Evolutionary conservation across 129 eudicot species (phyloP).

Genomic region (Glebionis coronaria): DNA sequence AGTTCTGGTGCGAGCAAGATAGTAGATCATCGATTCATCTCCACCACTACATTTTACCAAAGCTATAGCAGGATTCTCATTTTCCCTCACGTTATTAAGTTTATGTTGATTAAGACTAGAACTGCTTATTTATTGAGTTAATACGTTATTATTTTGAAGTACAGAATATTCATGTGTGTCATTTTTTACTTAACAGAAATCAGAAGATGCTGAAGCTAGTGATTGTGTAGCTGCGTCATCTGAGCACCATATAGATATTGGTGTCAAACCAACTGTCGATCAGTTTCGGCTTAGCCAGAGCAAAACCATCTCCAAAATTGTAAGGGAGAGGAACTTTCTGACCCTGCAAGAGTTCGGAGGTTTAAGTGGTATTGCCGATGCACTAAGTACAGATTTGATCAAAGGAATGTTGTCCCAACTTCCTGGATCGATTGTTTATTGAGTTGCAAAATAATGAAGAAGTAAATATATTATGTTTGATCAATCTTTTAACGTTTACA

Average conservation of each 20-base stretch:
- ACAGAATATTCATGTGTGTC: background rate
- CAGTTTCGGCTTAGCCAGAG: conserved; percentile 11
- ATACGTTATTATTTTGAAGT: background rate
- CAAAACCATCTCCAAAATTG: conserved; percentile 30
- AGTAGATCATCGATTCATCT: too few relatives aligned
- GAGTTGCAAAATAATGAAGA: too few relatives aligned
- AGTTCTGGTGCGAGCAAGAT: too few relatives aligned
- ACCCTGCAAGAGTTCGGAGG: conserved; percentile 26
- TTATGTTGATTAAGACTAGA: too few relatives aligned
- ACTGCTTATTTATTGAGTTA: background rate
- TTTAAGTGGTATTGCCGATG: conserved; percentile 21
- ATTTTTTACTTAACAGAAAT: background rate
- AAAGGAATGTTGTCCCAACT: too few relatives aligned
- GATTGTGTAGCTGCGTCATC: background rate
- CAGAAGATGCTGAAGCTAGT: conserved; percentile 9
- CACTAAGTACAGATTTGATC: conserved; percentile 32
- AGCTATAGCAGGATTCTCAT: too few relatives aligned
- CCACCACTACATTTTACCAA: too few relatives aligned
- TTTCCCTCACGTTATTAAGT: too few relatives aligned
- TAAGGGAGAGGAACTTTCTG: conserved; percentile 13
- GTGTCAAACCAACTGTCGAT: too few relatives aligned
- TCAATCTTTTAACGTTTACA: too few relatives aligned
- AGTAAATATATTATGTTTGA: too few relatives aligned
- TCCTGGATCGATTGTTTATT: too few relatives aligned
- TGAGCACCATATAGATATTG: background rate